Base-by-base conservation (phyloP, 2,329 filamentous ascomycete species). In the Trichoderma sp. region DNA sequence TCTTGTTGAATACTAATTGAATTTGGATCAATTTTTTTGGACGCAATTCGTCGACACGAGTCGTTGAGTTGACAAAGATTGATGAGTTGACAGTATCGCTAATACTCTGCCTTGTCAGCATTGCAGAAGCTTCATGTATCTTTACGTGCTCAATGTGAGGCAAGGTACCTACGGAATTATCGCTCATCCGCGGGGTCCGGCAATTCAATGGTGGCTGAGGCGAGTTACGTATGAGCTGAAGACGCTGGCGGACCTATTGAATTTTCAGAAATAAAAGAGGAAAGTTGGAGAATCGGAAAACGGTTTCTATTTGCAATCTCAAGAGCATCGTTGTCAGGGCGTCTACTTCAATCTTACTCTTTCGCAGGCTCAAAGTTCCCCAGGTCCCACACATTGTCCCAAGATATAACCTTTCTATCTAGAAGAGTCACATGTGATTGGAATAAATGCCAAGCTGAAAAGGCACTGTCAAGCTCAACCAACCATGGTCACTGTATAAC, bases 141-240 rank as follows among this genome's bases (percentile, higher is more conserved):
- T 14, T 21, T 30, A 24, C 49, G 16, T 6, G 1, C 34, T 18
- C 14, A 4, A 4, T 32, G 24, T 43, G 60, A 54, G 60, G 24
- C 18, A 26, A 10, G 14, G 18, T 55, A 64, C 60, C 14, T 61
- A 18, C 28, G 59, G 59, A 26, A n/a, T 49, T 37, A 24, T 16
- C 30, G 7, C 59, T 30, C n/a, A 24, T 63, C 59, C 59, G 59
- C 59, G 59, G 59, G 21, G 26, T 21, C 59, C 59, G 59, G 11
- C 43, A 3, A 6, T 4, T 3, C 11, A n/a, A 61, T n/a, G n/a
- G 55, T 24, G 59, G 59, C 59, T 63, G 43, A 46, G 43, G 43
- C 30, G n/a, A 34, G 37, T 21, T 59, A 43, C 46, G 46, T 49
- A 49, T 49, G 46, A 49, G 46, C 46, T 49, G 43, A 24, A 8